phyloP scores from a whole-genome alignment of 2,329 filamentous ascomycete genomes.

The Epichloe sp. region DNA sequence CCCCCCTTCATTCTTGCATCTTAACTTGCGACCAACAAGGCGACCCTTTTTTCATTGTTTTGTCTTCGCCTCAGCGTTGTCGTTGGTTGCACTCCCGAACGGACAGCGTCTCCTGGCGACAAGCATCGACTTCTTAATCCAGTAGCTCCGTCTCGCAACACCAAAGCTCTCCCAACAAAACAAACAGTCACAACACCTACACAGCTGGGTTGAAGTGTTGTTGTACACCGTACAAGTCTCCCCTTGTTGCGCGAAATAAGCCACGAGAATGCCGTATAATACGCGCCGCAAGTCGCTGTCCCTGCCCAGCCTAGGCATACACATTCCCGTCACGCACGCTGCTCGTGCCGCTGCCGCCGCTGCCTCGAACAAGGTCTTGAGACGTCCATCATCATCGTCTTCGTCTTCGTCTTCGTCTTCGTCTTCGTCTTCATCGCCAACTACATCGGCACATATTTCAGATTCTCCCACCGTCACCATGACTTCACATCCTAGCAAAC shows the following conservation, averaged over 20 bases:
- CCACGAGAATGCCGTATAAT: conserved; percentile 69
- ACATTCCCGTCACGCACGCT: conserved; percentile 58
- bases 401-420: conserved; percentile 15
- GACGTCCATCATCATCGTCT: conserved; percentile 15
- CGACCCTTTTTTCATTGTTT: not conserved
- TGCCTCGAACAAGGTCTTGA: conserved; percentile 27
- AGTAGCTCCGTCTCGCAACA: not conserved
- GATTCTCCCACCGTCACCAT: conserved; percentile 17
- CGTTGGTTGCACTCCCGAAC: not conserved
- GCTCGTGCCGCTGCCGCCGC: conserved; percentile 38
- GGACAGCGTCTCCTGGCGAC: not conserved
- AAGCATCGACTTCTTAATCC: not conserved
- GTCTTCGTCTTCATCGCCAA: conserved; percentile 15
- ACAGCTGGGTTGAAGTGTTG: not conserved
- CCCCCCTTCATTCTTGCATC: not conserved
- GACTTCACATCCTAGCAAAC: conserved; percentile 42
- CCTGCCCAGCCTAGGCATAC: conserved; percentile 82
- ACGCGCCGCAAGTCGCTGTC: conserved; percentile 94
- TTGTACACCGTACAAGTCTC: not conserved
- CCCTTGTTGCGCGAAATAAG: not conserved
- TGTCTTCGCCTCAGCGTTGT: not conserved
- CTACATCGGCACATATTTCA: conserved; percentile 9
- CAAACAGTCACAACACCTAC: too few relatives aligned
- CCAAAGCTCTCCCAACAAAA: not conserved
- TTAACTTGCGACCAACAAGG: not conserved